Evolutionary conservation across 2,329 filamentous ascomycete species (phyloP).

Genomic region (Malbranchea cinnamomea): DNA sequence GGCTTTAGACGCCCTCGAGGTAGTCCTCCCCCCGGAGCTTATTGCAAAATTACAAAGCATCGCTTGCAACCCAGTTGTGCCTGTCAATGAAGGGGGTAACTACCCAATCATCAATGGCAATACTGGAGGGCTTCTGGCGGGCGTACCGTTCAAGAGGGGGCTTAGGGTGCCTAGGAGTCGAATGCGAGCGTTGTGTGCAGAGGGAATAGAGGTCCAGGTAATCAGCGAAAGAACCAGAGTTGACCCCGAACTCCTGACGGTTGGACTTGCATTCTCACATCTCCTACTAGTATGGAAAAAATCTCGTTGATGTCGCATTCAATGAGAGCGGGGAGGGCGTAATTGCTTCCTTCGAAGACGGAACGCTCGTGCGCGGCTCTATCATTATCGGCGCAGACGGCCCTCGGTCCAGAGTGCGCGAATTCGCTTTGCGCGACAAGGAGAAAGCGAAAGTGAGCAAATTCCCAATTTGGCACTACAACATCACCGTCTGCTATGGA

Average conservation of each 20-base stretch:
- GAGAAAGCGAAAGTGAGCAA: constrained; percentile 10
- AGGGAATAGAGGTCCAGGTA: constrained; percentile 11
- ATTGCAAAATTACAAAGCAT: constrained; percentile 10
- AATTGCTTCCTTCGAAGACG: constrained; percentile 11
- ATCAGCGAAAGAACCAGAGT: not conserved
- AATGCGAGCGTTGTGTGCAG: constrained; percentile 12
- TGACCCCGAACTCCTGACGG: too few species aligned
- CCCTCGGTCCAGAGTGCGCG: constrained; percentile 12
- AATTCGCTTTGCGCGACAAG: constrained; percentile 9
- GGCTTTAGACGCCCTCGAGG: constrained; percentile 12
- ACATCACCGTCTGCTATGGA: constrained; percentile 13
- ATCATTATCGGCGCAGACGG: constrained; percentile 14
- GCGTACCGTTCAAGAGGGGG: constrained; percentile 12
- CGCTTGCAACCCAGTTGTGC: constrained; percentile 12
- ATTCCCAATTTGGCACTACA: constrained; percentile 12
- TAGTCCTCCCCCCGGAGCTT: constrained; percentile 11
- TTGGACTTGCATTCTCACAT: too few species aligned
- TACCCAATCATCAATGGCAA: constrained; percentile 13
- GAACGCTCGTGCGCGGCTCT: constrained; percentile 9
- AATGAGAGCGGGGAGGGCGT: constrained; percentile 8
- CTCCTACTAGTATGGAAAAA: constrained; percentile 12
- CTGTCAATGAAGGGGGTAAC: constrained; percentile 11
- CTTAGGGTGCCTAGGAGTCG: constrained; percentile 14
- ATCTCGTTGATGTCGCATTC: constrained; percentile 9
- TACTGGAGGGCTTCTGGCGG: constrained; percentile 9